phyloP scores from a whole-genome alignment of 805 yeast genomes.

The Cyberlindnera xishuangbannaensis region DNA sequence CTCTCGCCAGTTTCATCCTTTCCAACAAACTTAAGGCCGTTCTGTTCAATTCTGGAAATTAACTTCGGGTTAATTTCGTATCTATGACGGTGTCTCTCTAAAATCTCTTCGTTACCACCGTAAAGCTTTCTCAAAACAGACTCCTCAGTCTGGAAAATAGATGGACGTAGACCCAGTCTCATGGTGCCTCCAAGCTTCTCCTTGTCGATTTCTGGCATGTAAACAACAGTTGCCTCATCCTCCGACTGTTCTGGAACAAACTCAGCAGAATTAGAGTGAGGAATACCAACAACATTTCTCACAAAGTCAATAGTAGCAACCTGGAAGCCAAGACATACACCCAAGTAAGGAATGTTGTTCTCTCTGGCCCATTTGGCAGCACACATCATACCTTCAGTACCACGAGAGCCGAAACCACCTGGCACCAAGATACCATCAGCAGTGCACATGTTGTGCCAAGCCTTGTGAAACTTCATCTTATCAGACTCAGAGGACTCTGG shows the following conservation, averaged over 20 bases:
- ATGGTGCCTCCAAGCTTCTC: constrained; percentile 96
- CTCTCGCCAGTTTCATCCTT: constrained; percentile 85
- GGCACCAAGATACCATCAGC: constrained; percentile 98
- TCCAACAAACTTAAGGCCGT: constrained; percentile 87
- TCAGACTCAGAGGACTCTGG: constrained; percentile 54
- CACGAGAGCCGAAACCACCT: constrained; percentile 97
- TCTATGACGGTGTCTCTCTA: constrained; percentile 97
- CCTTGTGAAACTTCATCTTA: constrained; percentile 81
- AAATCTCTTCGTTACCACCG: constrained; percentile 60
- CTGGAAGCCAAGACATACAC: constrained; percentile 97
- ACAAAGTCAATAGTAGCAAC: constrained; percentile 93
- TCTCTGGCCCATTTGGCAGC: constrained; percentile 99
- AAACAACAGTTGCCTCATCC: constrained; percentile 71
- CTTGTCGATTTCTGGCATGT: constrained; percentile 98
- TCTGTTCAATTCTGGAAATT: constrained; percentile 60
- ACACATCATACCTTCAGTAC: constrained; percentile 96
- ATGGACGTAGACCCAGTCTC: constrained; percentile 94
- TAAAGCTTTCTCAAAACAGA: constrained; percentile 72
- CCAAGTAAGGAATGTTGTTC: constrained; percentile 87
- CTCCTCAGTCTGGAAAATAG: constrained; percentile 68
- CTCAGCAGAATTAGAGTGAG: constrained; percentile 75
- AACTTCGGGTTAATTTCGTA: constrained; percentile 92
- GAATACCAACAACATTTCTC: constrained; percentile 67
- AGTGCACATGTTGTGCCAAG: constrained; percentile 89
- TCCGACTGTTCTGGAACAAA: constrained; percentile 60